phyloP scores from a whole-genome alignment of 176 grass and related monocot genomes.

The Carex kokanica region DNA sequence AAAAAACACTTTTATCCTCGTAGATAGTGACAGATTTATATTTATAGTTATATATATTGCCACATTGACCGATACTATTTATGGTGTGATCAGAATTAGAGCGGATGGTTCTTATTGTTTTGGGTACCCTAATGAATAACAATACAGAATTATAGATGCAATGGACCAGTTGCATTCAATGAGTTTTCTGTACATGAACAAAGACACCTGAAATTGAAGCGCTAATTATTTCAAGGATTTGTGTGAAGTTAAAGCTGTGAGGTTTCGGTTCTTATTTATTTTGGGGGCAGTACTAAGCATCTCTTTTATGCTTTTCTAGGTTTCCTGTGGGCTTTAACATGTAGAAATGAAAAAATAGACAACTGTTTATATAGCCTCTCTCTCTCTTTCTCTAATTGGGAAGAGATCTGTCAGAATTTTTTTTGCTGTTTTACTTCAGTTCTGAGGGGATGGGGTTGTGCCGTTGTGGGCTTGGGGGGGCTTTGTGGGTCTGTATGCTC shows the following conservation, averaged over 20 bases:
- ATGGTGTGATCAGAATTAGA: conserved; percentile 1
- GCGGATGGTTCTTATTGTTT: background rate
- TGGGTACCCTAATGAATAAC: background rate
- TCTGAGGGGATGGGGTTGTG: background rate
- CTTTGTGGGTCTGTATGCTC: background rate
- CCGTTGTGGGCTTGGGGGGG: too few species aligned
- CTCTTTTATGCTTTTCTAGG: background rate
- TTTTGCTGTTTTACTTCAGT: background rate
- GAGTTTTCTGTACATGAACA: conserved; percentile 2
- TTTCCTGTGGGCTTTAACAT: background rate
- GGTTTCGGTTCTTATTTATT: conserved; percentile 4
- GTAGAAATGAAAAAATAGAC: background rate
- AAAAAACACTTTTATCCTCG: too few species aligned
- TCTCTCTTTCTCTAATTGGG: background rate
- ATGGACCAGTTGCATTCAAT: background rate
- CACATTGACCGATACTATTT: background rate
- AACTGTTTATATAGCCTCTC: background rate
- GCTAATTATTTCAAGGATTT: conserved; percentile 12
- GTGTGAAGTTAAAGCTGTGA: background rate
- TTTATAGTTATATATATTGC: background rate
- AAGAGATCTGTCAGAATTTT: background rate
- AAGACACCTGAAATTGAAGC: background rate
- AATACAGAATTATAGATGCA: background rate
- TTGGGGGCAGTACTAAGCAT: background rate
- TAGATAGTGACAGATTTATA: too few species aligned